Percentiles rank a stretch among this genome's conserved stretches.
These are phyloP conservation scores for Neurospora sp. DNA, from an alignment of 495 filamentous ascomycete genomes.

Conservation along the genomic window DNA sequence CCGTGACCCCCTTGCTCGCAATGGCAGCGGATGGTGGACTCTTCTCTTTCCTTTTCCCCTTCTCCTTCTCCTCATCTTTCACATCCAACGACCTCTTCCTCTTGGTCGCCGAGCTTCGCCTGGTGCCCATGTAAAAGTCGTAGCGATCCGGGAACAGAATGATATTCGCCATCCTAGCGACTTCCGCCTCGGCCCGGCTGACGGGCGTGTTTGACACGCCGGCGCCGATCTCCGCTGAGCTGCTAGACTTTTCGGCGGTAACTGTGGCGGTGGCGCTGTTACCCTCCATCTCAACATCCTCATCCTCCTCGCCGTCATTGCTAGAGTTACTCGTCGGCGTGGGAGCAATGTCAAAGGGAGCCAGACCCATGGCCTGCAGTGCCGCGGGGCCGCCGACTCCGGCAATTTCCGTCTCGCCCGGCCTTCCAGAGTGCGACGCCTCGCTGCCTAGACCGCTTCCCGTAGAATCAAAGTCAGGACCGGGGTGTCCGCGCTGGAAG, in stretches of 20 bases:
- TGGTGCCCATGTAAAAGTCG: slow-evolving; percentile 35
- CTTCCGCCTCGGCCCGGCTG: slow-evolving; percentile 34
- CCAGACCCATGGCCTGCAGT: slow-evolving; percentile 38
- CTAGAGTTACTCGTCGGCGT: slow-evolving; percentile 12
- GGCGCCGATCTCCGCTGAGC: neutral
- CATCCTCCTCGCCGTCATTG: slow-evolving; percentile 1
- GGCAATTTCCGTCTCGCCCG: slow-evolving; percentile 36
- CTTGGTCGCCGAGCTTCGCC: slow-evolving; percentile 18
- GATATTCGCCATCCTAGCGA: slow-evolving; percentile 39
- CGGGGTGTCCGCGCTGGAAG: slow-evolving; percentile 53
- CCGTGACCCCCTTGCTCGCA: neutral
- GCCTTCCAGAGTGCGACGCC: slow-evolving; percentile 32
- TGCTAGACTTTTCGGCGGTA: neutral
- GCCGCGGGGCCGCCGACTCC: slow-evolving; percentile 36
- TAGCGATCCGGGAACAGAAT: slow-evolving; percentile 42
- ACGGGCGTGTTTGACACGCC: slow-evolving; percentile 2
- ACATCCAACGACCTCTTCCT: neutral
- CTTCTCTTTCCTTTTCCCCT: slow-evolving; percentile 5
- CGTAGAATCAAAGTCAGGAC: slow-evolving; percentile 59
- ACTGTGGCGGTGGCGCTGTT: too few species aligned
- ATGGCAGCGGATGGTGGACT: neutral
- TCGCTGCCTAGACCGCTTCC: slow-evolving; percentile 38
- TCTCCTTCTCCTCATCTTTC: neutral
- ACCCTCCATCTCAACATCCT: slow-evolving; percentile 16
- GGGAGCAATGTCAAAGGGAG: slow-evolving; percentile 32